phyloP scores from a whole-genome alignment of 1,284 basidiomycete genomes.

The Malassezia sp. region DNA sequence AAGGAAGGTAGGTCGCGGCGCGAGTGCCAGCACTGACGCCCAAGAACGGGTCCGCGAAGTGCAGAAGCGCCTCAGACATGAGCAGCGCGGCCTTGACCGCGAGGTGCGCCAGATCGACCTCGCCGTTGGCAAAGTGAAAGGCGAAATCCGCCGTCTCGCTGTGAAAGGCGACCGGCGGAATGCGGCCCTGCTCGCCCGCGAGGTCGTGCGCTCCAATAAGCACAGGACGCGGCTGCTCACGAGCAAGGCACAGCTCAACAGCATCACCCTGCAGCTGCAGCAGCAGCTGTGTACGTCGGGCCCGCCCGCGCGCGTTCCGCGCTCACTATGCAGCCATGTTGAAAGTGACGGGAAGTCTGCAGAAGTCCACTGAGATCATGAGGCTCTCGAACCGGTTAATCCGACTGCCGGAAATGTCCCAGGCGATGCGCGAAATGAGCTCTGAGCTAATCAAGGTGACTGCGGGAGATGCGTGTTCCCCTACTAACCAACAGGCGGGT shows the following conservation, averaged over 20 bases:
- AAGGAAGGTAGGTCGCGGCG: slow-evolving; percentile 70
- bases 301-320: not conserved
- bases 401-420: slow-evolving; percentile 81
- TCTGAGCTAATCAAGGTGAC: slow-evolving; percentile 88
- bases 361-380: slow-evolving; percentile 98
- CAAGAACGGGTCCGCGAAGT: slow-evolving; percentile 34
- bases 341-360: slow-evolving; percentile 90
- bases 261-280: slow-evolving; percentile 76
- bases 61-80: slow-evolving; percentile 34
- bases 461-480: too few relatives aligned
- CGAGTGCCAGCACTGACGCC: not conserved
- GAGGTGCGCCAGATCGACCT: slow-evolving; percentile 60
- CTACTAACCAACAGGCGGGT: slow-evolving; percentile 37
- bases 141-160: slow-evolving; percentile 77
- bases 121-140: slow-evolving; percentile 68
- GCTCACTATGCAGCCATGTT: slow-evolving; percentile 62
- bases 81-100: slow-evolving; percentile 35
- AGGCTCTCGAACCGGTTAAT: slow-evolving; percentile 85
- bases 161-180: slow-evolving; percentile 83
- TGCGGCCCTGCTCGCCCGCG: slow-evolving; percentile 76
- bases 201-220: slow-evolving; percentile 87
- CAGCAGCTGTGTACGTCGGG: slow-evolving; percentile 76
- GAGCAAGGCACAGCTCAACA: slow-evolving; percentile 82
- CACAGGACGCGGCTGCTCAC: slow-evolving; percentile 85
- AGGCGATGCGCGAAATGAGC: slow-evolving; percentile 90